phyloP scores from a whole-genome alignment of 148 eudicot genomes.

The Spergularia bocconei region DNA sequence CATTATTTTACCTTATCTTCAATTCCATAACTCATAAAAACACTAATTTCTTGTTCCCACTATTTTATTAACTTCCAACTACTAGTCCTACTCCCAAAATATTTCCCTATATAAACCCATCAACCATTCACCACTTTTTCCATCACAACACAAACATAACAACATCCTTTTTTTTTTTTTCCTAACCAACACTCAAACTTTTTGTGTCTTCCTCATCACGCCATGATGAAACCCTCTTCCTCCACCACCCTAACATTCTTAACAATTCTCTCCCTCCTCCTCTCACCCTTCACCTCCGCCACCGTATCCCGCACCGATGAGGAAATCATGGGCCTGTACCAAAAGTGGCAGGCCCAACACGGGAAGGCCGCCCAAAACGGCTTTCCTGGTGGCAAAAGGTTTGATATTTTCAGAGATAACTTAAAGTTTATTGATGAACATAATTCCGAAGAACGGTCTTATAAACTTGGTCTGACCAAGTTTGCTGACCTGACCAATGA shows the following conservation, averaged over 20 bases:
- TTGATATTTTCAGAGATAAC: conserved; percentile 69
- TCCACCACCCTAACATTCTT: background rate
- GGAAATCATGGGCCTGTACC: conserved; percentile 53
- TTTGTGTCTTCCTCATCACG: background rate
- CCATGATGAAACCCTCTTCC: background rate
- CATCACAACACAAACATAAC: background rate
- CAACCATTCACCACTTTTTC: background rate
- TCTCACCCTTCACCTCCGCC: conserved; percentile 25
- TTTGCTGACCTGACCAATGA: conserved; percentile 83
- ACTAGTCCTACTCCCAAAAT: conserved; percentile 9
- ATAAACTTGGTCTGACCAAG: conserved; percentile 67
- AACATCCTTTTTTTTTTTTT: background rate
- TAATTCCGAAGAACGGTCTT: conserved; percentile 44
- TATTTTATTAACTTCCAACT: conserved; percentile 3
- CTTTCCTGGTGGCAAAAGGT: conserved; percentile 41
- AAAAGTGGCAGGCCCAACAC: conserved; percentile 60
- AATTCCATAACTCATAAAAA: background rate
- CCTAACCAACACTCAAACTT: conserved; percentile 20
- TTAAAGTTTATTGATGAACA: conserved; percentile 70
- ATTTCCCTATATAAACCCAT: conserved; percentile 34
- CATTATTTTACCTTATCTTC: conserved; percentile 14
- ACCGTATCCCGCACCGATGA: conserved; percentile 32
- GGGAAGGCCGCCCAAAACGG: conserved; percentile 61
- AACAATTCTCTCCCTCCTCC: conserved; percentile 20
- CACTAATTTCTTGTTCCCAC: too few species aligned